Evolutionary conservation across 2,329 filamentous ascomycete species (phyloP), one percentile per base, ranked within the genome.

Genomic region (Pezicula radicicola): DNA sequence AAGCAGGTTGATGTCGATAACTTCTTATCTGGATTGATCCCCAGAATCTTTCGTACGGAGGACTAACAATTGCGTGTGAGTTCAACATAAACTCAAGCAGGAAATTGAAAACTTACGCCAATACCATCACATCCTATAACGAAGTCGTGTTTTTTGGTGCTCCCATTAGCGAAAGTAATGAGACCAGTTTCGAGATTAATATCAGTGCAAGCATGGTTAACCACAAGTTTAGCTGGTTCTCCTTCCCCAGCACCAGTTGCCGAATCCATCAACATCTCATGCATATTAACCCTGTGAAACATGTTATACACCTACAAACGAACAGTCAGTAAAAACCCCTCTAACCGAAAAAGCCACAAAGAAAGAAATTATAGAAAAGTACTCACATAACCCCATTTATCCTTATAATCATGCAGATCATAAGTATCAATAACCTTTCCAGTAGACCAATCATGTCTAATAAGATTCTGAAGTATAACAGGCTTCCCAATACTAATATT

Each of bases 371-470:
- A 33, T 50, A 33, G 25, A 25, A 25, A 6, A 25, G 25, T 25
- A 50, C 53, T 53, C 61, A 66, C 77, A 65, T 81, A 78, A 10
- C 83, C 84, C 83, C 84, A 88, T 49, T 72, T 73, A 68, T 81
- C 63, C 66, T 88, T 78, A 52, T 88, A 88, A 61, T 88, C 84
- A 10, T 70, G 76, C 16, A 89, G 67, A 58, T 81, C 77, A 59
- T 85, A 87, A 0, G 84, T 79, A 57, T 78, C 87, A 21, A 83
- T 76, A 0, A 81, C 78, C 67, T 87, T 79, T 0, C 85, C 85
- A 1, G 84, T 88, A 63, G 80, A 78, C 85, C 85, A 89, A 67
- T 88, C 84, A 3, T 81, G 78, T 64, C 83, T 86, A 70, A 89
- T 88, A 48, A 89, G 75, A 61, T 83, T 83, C 66, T 75, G 75